These are phyloP conservation scores for Usnea hakonensis DNA, from an alignment of 495 filamentous ascomycete genomes.

Conservation along the genomic window DNA sequence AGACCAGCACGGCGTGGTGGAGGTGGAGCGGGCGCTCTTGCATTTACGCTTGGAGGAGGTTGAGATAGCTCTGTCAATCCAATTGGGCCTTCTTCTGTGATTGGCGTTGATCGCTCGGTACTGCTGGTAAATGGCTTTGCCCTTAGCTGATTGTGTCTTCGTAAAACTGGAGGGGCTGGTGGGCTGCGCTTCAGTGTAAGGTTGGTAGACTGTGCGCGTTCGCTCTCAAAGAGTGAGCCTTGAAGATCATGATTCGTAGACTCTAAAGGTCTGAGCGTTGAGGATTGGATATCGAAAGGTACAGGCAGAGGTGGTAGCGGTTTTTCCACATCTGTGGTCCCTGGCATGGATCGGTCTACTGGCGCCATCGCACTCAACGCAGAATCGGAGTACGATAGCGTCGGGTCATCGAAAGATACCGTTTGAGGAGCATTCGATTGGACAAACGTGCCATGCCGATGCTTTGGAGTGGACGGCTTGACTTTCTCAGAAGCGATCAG, in stretches of 20 bases:
- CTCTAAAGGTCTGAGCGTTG: not conserved
- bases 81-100: constrained; percentile 14
- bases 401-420: constrained; percentile 26
- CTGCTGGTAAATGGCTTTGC: constrained; percentile 35
- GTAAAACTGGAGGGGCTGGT: constrained; percentile 42
- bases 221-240: not conserved
- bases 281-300: not conserved
- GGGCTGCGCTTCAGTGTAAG: constrained; percentile 24
- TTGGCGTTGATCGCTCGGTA: constrained; percentile 22
- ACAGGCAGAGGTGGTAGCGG: constrained; percentile 7
- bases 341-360: constrained; percentile 26
- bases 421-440: constrained; percentile 29
- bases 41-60: constrained; percentile 17
- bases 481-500: constrained; percentile 20
- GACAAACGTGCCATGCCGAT: constrained; percentile 63
- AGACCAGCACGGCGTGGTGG: constrained; percentile 42
- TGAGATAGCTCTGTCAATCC: constrained; percentile 7
- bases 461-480: constrained; percentile 54
- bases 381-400: constrained; percentile 23
- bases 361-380: constrained; percentile 25
- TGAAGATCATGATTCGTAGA: not conserved
- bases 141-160: constrained; percentile 43
- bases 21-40: constrained; percentile 36
- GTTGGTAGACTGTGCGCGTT: not conserved
- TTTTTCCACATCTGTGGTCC: constrained; percentile 26